These are phyloP conservation scores for Cutaneotrichosporon dermatis DNA, from an alignment of 1,284 basidiomycete species.

Conservation along the genomic window DNA sequence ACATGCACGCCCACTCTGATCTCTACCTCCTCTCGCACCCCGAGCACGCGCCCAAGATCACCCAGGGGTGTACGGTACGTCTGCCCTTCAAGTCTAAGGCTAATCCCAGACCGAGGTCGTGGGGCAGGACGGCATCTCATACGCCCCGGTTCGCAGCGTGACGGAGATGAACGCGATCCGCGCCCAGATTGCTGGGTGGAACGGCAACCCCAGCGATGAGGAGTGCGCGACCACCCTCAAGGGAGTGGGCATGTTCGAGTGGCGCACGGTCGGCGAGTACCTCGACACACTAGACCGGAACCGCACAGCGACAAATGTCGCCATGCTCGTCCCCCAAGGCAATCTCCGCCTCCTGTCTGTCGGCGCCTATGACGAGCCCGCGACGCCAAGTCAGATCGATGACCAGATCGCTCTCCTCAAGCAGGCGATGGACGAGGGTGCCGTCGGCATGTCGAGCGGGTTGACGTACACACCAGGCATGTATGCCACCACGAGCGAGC, in stretches of 20 bases:
- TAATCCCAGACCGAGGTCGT: slow-evolving; percentile 40
- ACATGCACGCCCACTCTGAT: slow-evolving; percentile 48
- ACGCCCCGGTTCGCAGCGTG: slow-evolving; percentile 31
- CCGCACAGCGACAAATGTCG: slow-evolving; percentile 41
- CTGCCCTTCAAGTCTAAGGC: neutral
- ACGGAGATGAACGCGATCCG: slow-evolving; percentile 33
- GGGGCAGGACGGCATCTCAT: slow-evolving; percentile 47
- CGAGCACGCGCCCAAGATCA: slow-evolving; percentile 42
- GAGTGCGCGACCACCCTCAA: slow-evolving; percentile 22
- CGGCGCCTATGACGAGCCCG: slow-evolving; percentile 34
- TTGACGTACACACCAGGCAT: slow-evolving; percentile 48
- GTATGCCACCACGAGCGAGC: slow-evolving; percentile 45
- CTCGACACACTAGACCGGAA: slow-evolving; percentile 42
- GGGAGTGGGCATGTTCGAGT: slow-evolving; percentile 38
- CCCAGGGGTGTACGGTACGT: slow-evolving; percentile 45
- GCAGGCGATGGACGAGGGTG: slow-evolving; percentile 37
- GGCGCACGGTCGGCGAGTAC: slow-evolving; percentile 34
- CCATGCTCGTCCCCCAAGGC: slow-evolving; percentile 44
- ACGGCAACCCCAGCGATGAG: slow-evolving; percentile 43
- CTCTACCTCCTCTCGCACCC: slow-evolving; percentile 42
- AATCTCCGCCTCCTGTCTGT: slow-evolving; percentile 43
- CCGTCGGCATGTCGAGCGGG: slow-evolving; percentile 46
- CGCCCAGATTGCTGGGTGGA: slow-evolving; percentile 47
- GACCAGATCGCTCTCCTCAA: slow-evolving; percentile 33
- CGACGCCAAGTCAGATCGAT: slow-evolving; percentile 27